These are phyloP conservation scores for Macrolepiota dolichaula DNA, from an alignment of 768 basidiomycete genomes.

Conservation along the genomic window DNA sequence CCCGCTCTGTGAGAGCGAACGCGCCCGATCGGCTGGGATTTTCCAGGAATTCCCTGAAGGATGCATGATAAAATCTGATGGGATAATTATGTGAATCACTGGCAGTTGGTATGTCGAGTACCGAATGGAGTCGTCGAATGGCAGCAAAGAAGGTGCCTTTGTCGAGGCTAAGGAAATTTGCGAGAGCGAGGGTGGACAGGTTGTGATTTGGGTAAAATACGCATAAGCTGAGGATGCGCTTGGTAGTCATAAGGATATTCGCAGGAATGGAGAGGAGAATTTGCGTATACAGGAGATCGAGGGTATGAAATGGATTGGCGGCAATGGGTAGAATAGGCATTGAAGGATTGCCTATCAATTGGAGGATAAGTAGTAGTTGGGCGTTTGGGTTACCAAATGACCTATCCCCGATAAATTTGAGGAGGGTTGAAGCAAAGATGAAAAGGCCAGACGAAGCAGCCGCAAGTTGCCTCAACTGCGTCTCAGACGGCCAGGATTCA, in stretches of 20 bases:
- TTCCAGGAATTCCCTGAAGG: neutral
- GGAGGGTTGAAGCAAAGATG: neutral
- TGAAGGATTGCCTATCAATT: neutral
- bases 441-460: neutral
- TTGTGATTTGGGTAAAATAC: neutral
- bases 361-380: neutral
- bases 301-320: neutral
- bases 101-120: neutral
- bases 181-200: neutral
- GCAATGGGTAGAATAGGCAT: neutral
- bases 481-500: neutral
- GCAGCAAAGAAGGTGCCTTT: neutral
- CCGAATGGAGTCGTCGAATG: neutral
- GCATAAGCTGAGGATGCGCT: neutral
- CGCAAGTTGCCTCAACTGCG: neutral
- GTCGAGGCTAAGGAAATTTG: neutral
- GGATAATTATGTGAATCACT: neutral
- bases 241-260: neutral
- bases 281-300: neutral
- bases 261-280: neutral
- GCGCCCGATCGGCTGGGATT: neutral
- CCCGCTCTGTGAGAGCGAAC: neutral
- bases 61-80: neutral
- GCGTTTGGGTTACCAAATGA: neutral
- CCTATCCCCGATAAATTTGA: neutral